Conservation (phyloP, 1,139 yeast genomes). For the Blastobotrys proliferans region DNA sequence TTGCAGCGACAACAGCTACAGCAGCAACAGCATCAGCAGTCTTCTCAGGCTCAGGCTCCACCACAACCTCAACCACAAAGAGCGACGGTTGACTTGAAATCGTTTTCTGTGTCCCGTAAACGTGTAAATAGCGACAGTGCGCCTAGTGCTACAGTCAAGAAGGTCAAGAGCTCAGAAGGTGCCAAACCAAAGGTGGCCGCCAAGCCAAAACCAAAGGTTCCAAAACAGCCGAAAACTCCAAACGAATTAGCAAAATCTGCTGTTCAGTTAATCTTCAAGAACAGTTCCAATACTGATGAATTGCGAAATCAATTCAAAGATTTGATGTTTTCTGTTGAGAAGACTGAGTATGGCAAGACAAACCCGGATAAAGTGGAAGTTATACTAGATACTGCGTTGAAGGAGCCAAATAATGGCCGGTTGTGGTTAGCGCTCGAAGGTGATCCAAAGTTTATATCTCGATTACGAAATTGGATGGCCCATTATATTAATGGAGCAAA, state of each 20-base stretch:
- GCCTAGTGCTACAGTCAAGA: too few species aligned
- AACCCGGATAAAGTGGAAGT: slow-evolving; percentile 27
- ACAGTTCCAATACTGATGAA: slow-evolving; percentile 27
- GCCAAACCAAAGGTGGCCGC: background rate
- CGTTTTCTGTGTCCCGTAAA: too few species aligned
- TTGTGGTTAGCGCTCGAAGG: slow-evolving; percentile 26
- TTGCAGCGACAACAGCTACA: background rate
- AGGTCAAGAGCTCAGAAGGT: too few species aligned
- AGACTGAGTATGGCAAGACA: slow-evolving; percentile 19
- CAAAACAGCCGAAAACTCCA: slow-evolving; percentile 1
- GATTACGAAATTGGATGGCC: slow-evolving; percentile 33
- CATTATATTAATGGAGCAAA: slow-evolving; percentile 18
- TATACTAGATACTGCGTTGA: slow-evolving; percentile 23
- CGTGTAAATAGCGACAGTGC: too few species aligned
- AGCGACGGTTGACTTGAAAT: too few species aligned
- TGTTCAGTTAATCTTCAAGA: slow-evolving; percentile 65
- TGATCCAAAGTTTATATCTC: slow-evolving; percentile 21
- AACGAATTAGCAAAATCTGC: slow-evolving; percentile 47
- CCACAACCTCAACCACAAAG: slow-evolving; percentile 6
- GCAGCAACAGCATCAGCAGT: slow-evolving; percentile 5
- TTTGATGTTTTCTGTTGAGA: slow-evolving; percentile 17
- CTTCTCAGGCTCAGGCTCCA: background rate
- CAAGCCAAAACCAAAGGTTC: background rate
- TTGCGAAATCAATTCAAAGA: slow-evolving; percentile 12
- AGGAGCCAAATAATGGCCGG: slow-evolving; percentile 17